Evolutionary conservation across 495 filamentous ascomycete species (phyloP), one percentile per base, ranked within the genome.

Genomic region (Poronia punctata): DNA sequence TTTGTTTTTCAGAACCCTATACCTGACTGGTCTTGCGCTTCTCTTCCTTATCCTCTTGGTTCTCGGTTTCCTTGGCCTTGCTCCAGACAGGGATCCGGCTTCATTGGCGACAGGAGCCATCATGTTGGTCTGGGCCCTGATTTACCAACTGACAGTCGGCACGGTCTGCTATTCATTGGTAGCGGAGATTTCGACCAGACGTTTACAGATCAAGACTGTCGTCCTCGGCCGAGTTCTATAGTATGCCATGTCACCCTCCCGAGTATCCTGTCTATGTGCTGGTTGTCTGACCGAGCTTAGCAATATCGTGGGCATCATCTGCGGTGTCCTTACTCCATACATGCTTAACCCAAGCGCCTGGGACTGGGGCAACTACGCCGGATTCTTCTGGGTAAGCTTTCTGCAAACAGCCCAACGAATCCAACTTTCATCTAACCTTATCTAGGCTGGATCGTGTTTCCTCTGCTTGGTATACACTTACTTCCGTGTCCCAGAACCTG

Each of bases 91-190:
- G 7, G 58, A 67, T 22, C 61, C 76, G 34, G 72, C 67, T 0
- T 78, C 78, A 9, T 72, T 84, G 40, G 83, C 80, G 6, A 83
- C 79, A 0, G 83, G 83, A 15, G 71, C 73, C 32, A 78, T 88
- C 54, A 76, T 89, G 71, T 55, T 88, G 21, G 48, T 80, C 49
- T 90, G 79, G 76, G 79, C 82, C 1, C 59, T 86, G 23, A 75
- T 80, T 44, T 90, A 90, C 59, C 80, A 87, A 48, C 62, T 80
- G 15, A 80, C 83, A 0, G 82, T 90, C 22, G 85, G 85, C 1
- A 86, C 84, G 0, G 81, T 90, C 15, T 82, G 80, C 51, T 90
- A 86, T 56, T 84, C 81, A 0, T 70, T 90, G 15, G 83, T 88
- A 8, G 75, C 80, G 5, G 85, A 88, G 52, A 59, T 88, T 4